These are phyloP conservation scores for Fusarium tupiense DNA, from an alignment of 2,329 filamentous ascomycete species.

Conservation along the genomic window DNA sequence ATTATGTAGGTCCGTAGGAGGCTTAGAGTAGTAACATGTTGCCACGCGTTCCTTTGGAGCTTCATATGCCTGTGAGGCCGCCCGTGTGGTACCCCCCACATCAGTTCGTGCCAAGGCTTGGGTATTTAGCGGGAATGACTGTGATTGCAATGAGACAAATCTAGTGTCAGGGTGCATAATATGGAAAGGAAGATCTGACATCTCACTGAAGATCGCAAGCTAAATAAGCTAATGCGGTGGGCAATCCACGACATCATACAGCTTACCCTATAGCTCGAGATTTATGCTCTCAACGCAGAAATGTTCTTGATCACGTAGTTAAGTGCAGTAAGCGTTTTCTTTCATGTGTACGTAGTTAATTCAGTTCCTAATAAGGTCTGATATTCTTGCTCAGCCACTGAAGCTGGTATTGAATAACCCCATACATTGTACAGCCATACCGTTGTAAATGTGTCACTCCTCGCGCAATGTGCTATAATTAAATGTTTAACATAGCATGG, in stretches of 20 bases:
- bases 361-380: not conserved
- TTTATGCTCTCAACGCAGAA: not conserved
- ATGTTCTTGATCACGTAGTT: too few species aligned
- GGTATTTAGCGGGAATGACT: not conserved
- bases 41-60: constrained; percentile 33
- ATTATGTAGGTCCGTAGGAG: not conserved
- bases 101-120: constrained; percentile 20
- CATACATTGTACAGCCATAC: not conserved
- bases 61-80: constrained; percentile 30
- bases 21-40: constrained; percentile 15
- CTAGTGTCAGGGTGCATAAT: constrained; percentile 8
- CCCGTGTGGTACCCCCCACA: constrained; percentile 29
- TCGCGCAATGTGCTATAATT: not conserved
- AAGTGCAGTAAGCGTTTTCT: not conserved
- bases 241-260: not conserved
- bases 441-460: not conserved
- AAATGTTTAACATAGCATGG: not conserved
- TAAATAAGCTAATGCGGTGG: not conserved
- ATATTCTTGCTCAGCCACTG: not conserved
- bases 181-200: constrained; percentile 13
- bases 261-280: constrained; percentile 4
- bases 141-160: constrained; percentile 14
- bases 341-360: not conserved
- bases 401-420: not conserved
- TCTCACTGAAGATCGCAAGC: not conserved